Base-by-base conservation (phyloP, 2,329 filamentous ascomycete genomes). In the Aspergillus texensis region DNA sequence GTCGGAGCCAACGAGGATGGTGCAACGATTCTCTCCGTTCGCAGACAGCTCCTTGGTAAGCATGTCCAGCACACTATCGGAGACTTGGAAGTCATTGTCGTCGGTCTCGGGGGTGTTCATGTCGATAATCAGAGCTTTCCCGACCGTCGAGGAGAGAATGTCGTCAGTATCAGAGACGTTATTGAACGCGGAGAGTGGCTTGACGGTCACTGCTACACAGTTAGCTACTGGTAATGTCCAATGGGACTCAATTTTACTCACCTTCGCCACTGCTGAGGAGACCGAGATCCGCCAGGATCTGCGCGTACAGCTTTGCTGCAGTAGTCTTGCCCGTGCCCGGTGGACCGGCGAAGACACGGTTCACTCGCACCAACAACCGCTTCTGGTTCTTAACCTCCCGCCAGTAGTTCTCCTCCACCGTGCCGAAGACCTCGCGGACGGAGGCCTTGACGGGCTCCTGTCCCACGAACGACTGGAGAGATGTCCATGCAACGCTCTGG, bases 311-410 rank as follows among this genome's bases (percentile, higher is more conserved):
- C 28, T 63, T 58, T 12, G 68, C 68, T n/a, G 68, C 68, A 10
- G 68, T 68, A 24, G 62, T 67, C 55, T 70, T 70, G 11, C 68
- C 68, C 4, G 68, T 69, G 2, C 68, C 68, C n/a, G 61, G 57
- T 6, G 67, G 66, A 5, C 68, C 68, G 12, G 61, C 61, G 53
- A 70, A 70, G 19, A 69, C 57, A 14, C 68, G 60, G 50, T 69
- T 68, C 14, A 66, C 50, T n/a, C 64, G 60, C 9, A 69, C 45
- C 1, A 63, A 57, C 21, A 69, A 57, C 9, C 66, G 61, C n/a
- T 62, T 60, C 61, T 69, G 64, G 14, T 63, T 67, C 36, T 61
- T 63, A n/a, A 68, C 48, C 53, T 70, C 68, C 14, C 68, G 60
- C 46, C 62, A 61, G 53, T 69, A 69, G 36, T 70, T 70, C 34